Base-by-base conservation (phyloP, 2,329 filamentous ascomycete genomes). In the Pseudogymnoascus sp. region DNA sequence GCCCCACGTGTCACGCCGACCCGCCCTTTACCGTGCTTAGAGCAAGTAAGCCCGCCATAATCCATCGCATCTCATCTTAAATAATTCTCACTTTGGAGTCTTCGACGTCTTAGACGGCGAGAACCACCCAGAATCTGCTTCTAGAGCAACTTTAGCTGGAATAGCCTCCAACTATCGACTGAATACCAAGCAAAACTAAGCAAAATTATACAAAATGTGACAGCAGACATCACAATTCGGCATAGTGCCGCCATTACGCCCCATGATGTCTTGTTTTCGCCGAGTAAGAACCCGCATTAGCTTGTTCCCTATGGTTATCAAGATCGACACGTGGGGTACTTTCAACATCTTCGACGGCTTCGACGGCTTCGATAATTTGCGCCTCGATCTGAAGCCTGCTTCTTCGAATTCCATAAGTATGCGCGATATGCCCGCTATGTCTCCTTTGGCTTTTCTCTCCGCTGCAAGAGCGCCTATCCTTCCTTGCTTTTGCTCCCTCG, bases 281-380 rank as follows among this genome's bases (percentile, higher is more conserved):
- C 49, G 49, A 55, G 49, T 55, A 18, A 55, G 25, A 33, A 16
- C 49, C 49, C 49, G 49, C 49, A 55, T 55, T 55, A 55, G 49
- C 49, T 55, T 28, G 28, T 55, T 33, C 49, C 28, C 25, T 55
- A 28, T 55, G 49, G 49, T 33, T 55, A 55, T 55, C 49, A 33
- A 55, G 49, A 55, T 55, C 49, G 49, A 55, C 49, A 55, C 49
- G 49, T 55, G 49, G 49, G 49, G 49, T 55, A 55, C 49, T 11
- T 55, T 55, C 6, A 5, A 18, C 25, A 7, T 18, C 49, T 55
- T 55, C 45, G 2, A 31, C 25, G 16, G 2, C n/a, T 33, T 55
- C 25, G 7, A 55, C 43, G 9, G 14, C 43, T 49, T 49, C 43
- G 21, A 55, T 31, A 18, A 28, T 16, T 55, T 16, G n/a, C 28